Evolutionary conservation across 306 rosid species (phyloP), one percentile per base, ranked within the genome.

Genomic region (Dicorynia guianensis): DNA sequence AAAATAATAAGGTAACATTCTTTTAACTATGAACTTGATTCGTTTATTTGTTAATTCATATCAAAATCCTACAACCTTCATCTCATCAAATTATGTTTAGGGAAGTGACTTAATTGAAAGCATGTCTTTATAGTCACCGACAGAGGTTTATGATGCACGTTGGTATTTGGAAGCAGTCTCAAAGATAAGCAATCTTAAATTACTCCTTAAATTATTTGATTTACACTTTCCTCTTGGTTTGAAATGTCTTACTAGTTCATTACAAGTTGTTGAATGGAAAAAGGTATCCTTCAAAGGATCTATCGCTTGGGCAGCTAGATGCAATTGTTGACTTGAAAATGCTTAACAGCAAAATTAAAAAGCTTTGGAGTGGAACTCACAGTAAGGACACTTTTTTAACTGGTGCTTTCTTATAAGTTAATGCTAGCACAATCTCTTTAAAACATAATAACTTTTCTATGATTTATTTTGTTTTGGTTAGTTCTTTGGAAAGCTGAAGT

Each of bases 21-120:
- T 12, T 1, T 25, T 25, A 3, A 25, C 54, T 9, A 25, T 2
- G 2, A 25, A 25, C 1, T 1, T n/a, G 2, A 1, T 34, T 60
- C 2, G 3, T 13, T 5, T 13, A 12, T 36, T 15, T 5, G 5
- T 18, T 35, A 3, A 0, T 38, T n/a, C 30, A 3, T 15, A 35
- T 11, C 9, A 1, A 25, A 25, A 14, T 60, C 11, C 13, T 13
- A 7, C 6, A 4, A 13, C 3, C 14, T 61, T 25, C 10, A 4
- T 7, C 19, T 2, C 30, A 3, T 54, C 8, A 46, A 14, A 36
- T 0, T 13, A 0, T 6, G 14, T 1, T 48, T 15, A 83, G 87
- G 81, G 55, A 7, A 57, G n/a, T 5, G 15, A 50, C 19, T 55
- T 7, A 10, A 42, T 79, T 5, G n/a, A 63, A 78, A 76, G 43